Conservation (phyloP, 2,329 filamentous ascomycete species). For the Xylariaceae sp. region DNA sequence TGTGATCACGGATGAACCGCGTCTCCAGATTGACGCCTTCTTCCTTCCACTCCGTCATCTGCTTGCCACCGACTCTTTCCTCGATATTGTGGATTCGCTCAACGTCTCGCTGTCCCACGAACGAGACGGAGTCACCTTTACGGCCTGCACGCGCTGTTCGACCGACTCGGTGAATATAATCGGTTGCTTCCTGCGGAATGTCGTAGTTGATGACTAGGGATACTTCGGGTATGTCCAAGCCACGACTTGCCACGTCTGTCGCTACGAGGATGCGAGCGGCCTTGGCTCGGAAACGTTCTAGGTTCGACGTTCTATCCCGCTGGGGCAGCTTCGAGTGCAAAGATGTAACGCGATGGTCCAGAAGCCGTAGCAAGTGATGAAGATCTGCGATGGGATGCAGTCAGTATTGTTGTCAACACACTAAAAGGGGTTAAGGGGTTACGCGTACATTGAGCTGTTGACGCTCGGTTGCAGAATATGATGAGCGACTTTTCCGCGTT, state of each 20-base stretch:
- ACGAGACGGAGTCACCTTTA: constrained; percentile 72
- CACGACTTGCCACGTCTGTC: constrained; percentile 89
- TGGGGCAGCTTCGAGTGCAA: constrained; percentile 86
- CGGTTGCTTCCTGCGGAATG: constrained; percentile 89
- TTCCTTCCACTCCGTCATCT: constrained; percentile 81
- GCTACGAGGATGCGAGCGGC: constrained; percentile 88
- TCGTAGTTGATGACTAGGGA: constrained; percentile 92
- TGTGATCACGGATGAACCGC: constrained; percentile 72
- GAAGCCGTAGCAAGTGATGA: constrained; percentile 77
- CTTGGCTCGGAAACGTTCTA: constrained; percentile 83
- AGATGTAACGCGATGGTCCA: constrained; percentile 85
- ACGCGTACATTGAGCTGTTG: constrained; percentile 62
- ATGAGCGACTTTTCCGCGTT: constrained; percentile 76
- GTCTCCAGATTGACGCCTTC: constrained; percentile 93
- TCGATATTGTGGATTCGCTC: constrained; percentile 89
- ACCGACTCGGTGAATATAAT: constrained; percentile 95
- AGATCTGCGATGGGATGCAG: constrained; percentile 44
- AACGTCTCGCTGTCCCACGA: constrained; percentile 91
- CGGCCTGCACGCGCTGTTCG: constrained; percentile 90
- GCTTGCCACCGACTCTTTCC: constrained; percentile 61
- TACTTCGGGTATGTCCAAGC: constrained; percentile 92
- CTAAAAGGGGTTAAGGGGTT: not conserved
- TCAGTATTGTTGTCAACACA: not conserved
- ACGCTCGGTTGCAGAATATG: constrained; percentile 89
- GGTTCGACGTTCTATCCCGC: constrained; percentile 75